A percentile compares a stretch with the other conserved stretches of the same genome.
Evolutionary conservation across 2,329 filamentous ascomycete species (phyloP).

Genomic region (Cladosporium sp.): DNA sequence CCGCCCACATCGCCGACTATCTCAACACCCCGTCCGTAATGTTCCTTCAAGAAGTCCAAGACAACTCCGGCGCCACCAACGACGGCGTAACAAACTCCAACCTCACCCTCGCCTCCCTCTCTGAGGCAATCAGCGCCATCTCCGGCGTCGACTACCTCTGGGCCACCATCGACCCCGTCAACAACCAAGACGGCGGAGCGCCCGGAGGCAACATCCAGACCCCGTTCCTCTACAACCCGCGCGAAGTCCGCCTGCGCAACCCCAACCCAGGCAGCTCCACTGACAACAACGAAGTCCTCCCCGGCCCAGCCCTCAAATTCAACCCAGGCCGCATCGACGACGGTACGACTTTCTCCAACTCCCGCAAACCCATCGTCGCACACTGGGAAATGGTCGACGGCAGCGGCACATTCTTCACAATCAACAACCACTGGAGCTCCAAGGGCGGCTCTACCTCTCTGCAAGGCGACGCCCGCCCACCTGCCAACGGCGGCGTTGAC

Average conservation of each 20-base stretch:
- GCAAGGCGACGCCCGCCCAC: constrained; percentile 62
- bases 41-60: constrained; percentile 69
- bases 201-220: constrained; percentile 69
- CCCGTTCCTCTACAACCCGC: constrained; percentile 65
- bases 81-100: constrained; percentile 57
- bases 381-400: constrained; percentile 58
- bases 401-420: constrained; percentile 60
- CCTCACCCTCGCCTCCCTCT: constrained; percentile 55
- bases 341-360: constrained; percentile 56
- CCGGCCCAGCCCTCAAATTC: constrained; percentile 56
- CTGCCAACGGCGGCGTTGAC: constrained; percentile 61
- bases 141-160: constrained; percentile 55
- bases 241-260: constrained; percentile 56
- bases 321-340: constrained; percentile 65
- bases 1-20: constrained; percentile 61
- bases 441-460: constrained; percentile 64
- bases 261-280: constrained; percentile 53
- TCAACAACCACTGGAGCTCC: constrained; percentile 65
- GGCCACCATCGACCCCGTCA: constrained; percentile 55
- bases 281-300: constrained; percentile 55
- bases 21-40: constrained; percentile 61
- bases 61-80: constrained; percentile 59
- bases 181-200: constrained; percentile 61
- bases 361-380: constrained; percentile 64
- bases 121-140: constrained; percentile 47